phyloP scores from a whole-genome alignment of 345 rosid species.

The Excoecaria agallocha region DNA sequence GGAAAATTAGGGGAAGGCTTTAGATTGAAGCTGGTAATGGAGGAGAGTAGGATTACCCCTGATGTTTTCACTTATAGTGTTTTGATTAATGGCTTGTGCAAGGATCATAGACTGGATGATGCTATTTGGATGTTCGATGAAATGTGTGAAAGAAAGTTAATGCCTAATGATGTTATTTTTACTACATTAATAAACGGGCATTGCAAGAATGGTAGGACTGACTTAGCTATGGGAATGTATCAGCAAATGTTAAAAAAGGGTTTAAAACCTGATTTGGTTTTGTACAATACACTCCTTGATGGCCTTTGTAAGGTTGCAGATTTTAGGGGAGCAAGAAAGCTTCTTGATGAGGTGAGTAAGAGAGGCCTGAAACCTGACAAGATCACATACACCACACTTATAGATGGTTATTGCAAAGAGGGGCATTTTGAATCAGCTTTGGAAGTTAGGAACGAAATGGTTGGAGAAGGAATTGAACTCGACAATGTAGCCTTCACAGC shows the following conservation, averaged over 20 bases:
- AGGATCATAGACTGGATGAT: constrained; percentile 46
- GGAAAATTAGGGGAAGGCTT: constrained; percentile 61
- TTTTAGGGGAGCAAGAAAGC: constrained; percentile 49
- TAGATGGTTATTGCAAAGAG: constrained; percentile 74
- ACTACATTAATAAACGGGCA: constrained; percentile 64
- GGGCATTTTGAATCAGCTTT: constrained; percentile 63
- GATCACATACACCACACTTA: constrained; percentile 63
- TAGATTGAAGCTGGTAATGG: constrained; percentile 58
- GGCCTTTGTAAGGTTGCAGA: constrained; percentile 61
- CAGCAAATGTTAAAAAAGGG: constrained; percentile 50
- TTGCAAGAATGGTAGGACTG: constrained; percentile 60
- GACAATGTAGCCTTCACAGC: constrained; percentile 67
- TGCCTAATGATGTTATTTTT: constrained; percentile 58
- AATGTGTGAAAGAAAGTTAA: constrained; percentile 52
- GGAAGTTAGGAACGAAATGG: constrained; percentile 50
- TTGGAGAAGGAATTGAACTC: constrained; percentile 44
- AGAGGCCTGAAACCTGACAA: constrained; percentile 61
- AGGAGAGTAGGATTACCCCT: constrained; percentile 41
- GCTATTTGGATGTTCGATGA: constrained; percentile 55
- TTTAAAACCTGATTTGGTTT: constrained; percentile 52
- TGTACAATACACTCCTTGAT: constrained; percentile 61
- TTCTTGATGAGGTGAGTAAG: constrained; percentile 54
- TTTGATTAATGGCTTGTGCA: constrained; percentile 67
- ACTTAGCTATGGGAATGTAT: constrained; percentile 51
- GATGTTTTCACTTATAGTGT: constrained; percentile 70